These are phyloP conservation scores for Diutina catenulata DNA, from an alignment of 1,139 yeast species.

Conservation along the genomic window DNA sequence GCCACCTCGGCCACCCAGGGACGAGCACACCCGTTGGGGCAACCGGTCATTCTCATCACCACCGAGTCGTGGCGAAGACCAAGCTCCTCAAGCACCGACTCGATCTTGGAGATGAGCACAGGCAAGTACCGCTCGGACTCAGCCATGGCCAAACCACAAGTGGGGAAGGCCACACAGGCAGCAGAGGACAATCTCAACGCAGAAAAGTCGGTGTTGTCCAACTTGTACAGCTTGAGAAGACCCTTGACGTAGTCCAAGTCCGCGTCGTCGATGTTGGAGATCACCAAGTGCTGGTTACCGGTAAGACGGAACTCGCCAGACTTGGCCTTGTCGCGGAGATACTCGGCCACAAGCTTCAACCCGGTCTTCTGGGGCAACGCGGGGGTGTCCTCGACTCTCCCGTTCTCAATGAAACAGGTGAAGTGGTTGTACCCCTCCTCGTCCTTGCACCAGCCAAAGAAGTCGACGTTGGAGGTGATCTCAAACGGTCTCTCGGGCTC, in stretches of 20 bases:
- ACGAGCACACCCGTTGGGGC: conserved; percentile 98
- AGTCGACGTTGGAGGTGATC: conserved; percentile 81
- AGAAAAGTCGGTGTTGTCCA: conserved; percentile 76
- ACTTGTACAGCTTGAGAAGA: conserved; percentile 58
- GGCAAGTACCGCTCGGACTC: conserved; percentile 96
- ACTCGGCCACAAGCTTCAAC: conserved; percentile 64
- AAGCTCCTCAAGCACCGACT: conserved; percentile 73
- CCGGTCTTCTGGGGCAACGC: conserved; percentile 89
- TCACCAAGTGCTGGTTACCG: conserved; percentile 86
- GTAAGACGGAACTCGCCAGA: conserved; percentile 87
- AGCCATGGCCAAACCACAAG: conserved; percentile 98
- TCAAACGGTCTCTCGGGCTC: conserved; percentile 60
- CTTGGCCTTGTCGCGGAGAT: conserved; percentile 31
- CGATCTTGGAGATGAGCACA: conserved; percentile 66
- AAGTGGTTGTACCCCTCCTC: conserved; percentile 81
- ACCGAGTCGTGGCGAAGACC: conserved; percentile 92
- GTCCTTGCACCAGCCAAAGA: conserved; percentile 90
- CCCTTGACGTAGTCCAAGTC: conserved; percentile 53
- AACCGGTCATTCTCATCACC: conserved; percentile 98
- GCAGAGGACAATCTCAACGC: conserved; percentile 85
- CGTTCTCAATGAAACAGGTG: conserved; percentile 91
- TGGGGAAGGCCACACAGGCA: conserved; percentile 97
- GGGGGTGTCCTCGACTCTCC: conserved; percentile 89
- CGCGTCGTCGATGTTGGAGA: conserved; percentile 62
- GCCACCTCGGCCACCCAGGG: conserved; percentile 98